Percentiles rank a stretch among this genome's conserved stretches.
Evolutionary conservation across 441 rosid genomes (phyloP).

Genomic region (Erysimum cheiri): DNA sequence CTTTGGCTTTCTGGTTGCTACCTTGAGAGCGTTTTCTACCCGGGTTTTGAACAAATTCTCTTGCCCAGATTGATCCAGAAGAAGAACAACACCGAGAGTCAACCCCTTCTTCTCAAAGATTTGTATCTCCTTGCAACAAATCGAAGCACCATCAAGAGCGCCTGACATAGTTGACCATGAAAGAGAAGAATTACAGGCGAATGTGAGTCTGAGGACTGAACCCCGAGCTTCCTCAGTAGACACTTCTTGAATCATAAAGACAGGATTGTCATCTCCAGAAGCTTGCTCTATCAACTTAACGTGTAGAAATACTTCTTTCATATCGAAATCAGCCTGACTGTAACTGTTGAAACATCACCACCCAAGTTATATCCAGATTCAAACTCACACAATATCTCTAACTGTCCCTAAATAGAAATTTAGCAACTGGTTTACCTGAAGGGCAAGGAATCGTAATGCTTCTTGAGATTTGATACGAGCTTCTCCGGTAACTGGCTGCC

Average conservation of each 20-base stretch:
- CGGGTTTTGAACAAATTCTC: conserved; percentile 62
- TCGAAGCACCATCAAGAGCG: conserved; percentile 75
- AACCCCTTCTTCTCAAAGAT: conserved; percentile 93
- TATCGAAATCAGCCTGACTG: conserved; percentile 86
- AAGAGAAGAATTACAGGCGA: conserved; percentile 76
- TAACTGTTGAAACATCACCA: conserved; percentile 57
- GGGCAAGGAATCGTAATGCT: conserved; percentile 95
- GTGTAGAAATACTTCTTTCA: conserved; percentile 93
- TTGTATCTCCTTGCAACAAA: conserved; percentile 82
- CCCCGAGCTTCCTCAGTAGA: conserved; percentile 64
- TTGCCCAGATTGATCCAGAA: conserved; percentile 68
- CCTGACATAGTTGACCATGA: conserved; percentile 85
- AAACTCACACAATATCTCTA: conserved; percentile 23
- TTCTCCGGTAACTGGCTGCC: conserved; percentile 96
- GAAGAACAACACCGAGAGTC: conserved; percentile 75
- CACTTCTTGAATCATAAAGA: conserved; percentile 72
- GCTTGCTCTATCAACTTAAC: conserved; percentile 94
- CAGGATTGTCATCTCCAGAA: conserved; percentile 75
- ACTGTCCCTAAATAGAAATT: conserved; percentile 30
- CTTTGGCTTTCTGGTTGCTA: conserved; percentile 70
- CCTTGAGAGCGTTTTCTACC: conserved; percentile 74
- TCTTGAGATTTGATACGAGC: conserved; percentile 89
- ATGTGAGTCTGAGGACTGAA: conserved; percentile 71
- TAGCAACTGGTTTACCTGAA: conserved; percentile 59
- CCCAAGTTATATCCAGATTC: conserved; percentile 21